Evolutionary conservation across 2,329 filamentous ascomycete species (phyloP), one percentile per base, ranked within the genome.

Genomic region (Emericellopsis cladophorae): DNA sequence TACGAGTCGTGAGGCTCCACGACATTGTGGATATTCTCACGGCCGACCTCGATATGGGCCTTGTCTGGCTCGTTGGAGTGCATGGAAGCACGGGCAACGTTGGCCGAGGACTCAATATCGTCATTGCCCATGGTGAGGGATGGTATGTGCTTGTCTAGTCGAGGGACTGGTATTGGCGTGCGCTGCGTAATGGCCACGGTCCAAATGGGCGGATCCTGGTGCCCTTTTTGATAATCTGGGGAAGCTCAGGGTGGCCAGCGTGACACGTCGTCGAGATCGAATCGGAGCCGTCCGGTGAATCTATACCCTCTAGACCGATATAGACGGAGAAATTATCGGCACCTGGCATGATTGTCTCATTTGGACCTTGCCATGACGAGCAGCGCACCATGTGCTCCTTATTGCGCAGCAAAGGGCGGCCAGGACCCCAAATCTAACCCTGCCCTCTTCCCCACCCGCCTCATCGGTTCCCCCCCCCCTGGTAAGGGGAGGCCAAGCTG

Each of bases 1-100:
- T 66, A 67, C 12, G 49, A 42, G 9, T 45, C 50, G 23, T 57
- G 54, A 16, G 54, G 54, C 7, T 54, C 51, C 2, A 57, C 31
- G 15, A 51, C 44, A 5, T 49, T 42, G 39, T 57, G 53, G 37
- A 67, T 53, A 31, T 64, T 54, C 42, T 61, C 52, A 16, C 63
- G 60, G 9, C 64, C 64, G 40, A 66, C 55, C 16, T 51, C 54
- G 43, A 56, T 48, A 3, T 47, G 45, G 12, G 38, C 35, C 42
- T 55, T 55, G 43, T 44, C 42, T 40, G 50, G 44, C 32, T 55
- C 53, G 44, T 46, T 43, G 42, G n/a, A 29, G 24, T 36, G 23
- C 54, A 40, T 43, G 42, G 35, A 48, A 36, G 42, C 49, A 44
- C 46, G 49, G 36, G n/a, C 16, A 7, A 24, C 16, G 26, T 15